A percentile compares a stretch with the other conserved stretches of the same genome.
Conservation (phyloP, 345 rosid species). For the Salix udensis region DNA sequence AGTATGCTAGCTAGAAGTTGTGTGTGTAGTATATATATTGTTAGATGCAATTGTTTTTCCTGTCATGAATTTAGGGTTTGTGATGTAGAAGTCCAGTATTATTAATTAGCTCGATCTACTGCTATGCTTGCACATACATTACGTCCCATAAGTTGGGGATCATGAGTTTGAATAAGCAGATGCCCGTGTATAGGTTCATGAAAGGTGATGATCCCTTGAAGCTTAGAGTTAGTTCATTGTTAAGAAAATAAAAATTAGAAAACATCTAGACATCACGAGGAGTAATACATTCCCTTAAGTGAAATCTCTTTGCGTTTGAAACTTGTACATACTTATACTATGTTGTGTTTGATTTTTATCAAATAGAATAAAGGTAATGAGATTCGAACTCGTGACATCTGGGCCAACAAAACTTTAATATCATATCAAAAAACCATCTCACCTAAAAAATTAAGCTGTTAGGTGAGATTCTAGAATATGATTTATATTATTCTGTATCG, state of each 20-base stretch:
- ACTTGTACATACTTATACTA: too few species aligned
- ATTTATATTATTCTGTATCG: too few species aligned
- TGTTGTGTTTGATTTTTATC: too few species aligned
- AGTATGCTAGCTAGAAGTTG: not conserved
- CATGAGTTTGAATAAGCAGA: not conserved
- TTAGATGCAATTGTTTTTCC: not conserved
- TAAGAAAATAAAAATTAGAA: not conserved
- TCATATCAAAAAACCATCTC: too few species aligned
- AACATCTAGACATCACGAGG: not conserved
- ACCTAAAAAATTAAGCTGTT: too few species aligned
- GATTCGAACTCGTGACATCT: too few species aligned
- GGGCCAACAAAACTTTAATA: too few species aligned
- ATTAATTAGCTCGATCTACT: not conserved
- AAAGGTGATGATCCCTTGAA: not conserved
- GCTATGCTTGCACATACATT: not conserved
- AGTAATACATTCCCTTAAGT: not conserved
- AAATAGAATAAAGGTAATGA: too few species aligned
- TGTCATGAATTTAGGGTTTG: slow-evolving; percentile 4
- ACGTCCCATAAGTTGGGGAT: not conserved
- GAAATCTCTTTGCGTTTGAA: too few species aligned
- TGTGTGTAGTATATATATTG: not conserved
- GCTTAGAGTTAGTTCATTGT: not conserved
- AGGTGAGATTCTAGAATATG: accelerated
- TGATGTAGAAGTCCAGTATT: not conserved
- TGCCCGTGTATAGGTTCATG: not conserved